phyloP scores from a whole-genome alignment of 2,329 filamentous ascomycete species.

The Curvularia sp. region DNA sequence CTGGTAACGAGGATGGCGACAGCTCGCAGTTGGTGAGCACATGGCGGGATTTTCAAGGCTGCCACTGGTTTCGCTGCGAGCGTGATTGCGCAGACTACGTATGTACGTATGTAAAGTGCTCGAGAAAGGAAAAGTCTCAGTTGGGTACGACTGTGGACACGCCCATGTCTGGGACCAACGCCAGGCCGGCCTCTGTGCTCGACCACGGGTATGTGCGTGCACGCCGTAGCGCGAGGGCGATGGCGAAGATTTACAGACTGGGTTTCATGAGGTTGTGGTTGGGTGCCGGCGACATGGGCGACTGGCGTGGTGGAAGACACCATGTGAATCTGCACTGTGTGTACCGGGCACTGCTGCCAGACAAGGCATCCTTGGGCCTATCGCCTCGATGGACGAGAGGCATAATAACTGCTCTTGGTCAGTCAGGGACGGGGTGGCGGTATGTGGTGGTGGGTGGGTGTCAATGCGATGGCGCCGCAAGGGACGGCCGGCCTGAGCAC shows the following conservation, averaged over 20 bases:
- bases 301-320: not conserved
- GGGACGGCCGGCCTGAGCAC: slow-evolving; percentile 8
- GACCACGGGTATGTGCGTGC: slow-evolving; percentile 8
- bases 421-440: slow-evolving; percentile 18
- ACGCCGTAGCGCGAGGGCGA: slow-evolving; percentile 10
- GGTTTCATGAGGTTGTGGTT: slow-evolving; percentile 6
- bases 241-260: slow-evolving; percentile 5
- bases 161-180: slow-evolving; percentile 7
- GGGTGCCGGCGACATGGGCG: slow-evolving; percentile 10
- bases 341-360: not conserved
- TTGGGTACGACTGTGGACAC: slow-evolving; percentile 12
- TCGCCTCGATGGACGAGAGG: slow-evolving; percentile 17
- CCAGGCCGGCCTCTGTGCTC: slow-evolving; percentile 14
- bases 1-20: slow-evolving; percentile 5
- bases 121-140: not conserved
- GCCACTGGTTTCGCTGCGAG: not conserved
- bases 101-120: not conserved
- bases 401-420: slow-evolving; percentile 16
- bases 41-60: not conserved
- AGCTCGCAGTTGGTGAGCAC: not conserved
- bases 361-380: slow-evolving; percentile 9
- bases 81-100: not conserved
- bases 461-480: slow-evolving; percentile 8
- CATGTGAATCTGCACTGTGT: not conserved
- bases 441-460: slow-evolving; percentile 8